Evolutionary conservation across 208 protist species (phyloP), one percentile per base, ranked within the genome.

Genomic region (Acanthamoeba royreba): DNA sequence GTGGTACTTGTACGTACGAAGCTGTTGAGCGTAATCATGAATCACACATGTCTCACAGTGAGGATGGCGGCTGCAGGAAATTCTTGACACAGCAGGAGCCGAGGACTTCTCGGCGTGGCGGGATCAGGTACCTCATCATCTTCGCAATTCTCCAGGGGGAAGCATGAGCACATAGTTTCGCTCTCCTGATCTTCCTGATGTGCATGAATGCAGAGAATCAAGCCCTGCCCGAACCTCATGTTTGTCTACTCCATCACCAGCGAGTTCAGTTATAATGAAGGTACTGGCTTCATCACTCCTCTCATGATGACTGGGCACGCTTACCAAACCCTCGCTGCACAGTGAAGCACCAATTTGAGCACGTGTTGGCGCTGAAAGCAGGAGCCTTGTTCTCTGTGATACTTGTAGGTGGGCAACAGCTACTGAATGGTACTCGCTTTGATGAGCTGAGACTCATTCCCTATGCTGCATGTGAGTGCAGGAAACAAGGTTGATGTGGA

Each of bases 91-190:
- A 28, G 96, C 96, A 13, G 97, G 87, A 19, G 94, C 97, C 42
- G 96, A 97, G 81, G 97, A 97, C 85, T 97, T 94, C 81, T 92
- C 52, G 11, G 94, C 96, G 19, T 98, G 98, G 96, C 94, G 96
- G 49, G 97, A 98, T 40, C 96, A 97, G 28, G 66, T 77, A 19
- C 35, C 35, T 77, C 5, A 5, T 13, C 35, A 28, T 28, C 35
- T 38, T n/a, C 31, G 7, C 58, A n/a, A 17, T n/a, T 11, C 58
- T 28, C 19, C 13, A 9, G 13, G 25, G 13, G 8, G 8, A 35
- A 7, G 55, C 55, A 19, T 35, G 8, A 22, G 15, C 55, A 66
- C 4, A 3, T 22, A 15, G 31, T 22, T 28, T 28, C 33, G 8
- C 5, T 22, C 35, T 0, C 8, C 19, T 74, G 63, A 3, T 3